Percentiles rank a stretch among this genome's conserved stretches.
Conservation (phyloP, 2,329 filamentous ascomycete genomes). For the Stemphylium beticola region DNA sequence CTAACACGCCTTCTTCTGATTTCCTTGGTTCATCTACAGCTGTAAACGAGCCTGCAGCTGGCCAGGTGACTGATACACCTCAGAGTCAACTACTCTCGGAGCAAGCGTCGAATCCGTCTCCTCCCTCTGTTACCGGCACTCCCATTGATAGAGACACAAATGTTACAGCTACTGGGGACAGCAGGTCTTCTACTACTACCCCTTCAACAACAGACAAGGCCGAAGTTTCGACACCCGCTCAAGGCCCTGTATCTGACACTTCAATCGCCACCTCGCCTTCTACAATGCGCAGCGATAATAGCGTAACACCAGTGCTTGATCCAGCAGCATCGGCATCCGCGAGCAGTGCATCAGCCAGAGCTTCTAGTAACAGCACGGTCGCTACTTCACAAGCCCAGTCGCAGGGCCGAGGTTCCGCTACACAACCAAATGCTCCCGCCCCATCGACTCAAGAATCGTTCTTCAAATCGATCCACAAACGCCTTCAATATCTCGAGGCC, state of each 20-base stretch:
- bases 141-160: not conserved
- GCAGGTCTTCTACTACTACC: not conserved
- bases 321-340: slow-evolving; percentile 18
- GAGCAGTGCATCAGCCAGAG: slow-evolving; percentile 16
- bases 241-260: slow-evolving; percentile 7
- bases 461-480: slow-evolving; percentile 95
- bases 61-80: not conserved
- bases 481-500: slow-evolving; percentile 85
- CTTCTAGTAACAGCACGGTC: slow-evolving; percentile 25
- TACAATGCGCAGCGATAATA: slow-evolving; percentile 13
- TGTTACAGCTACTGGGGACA: not conserved
- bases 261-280: slow-evolving; percentile 10
- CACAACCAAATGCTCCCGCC: slow-evolving; percentile 60
- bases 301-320: slow-evolving; percentile 15
- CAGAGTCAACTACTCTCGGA: not conserved
- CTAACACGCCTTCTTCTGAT: not conserved
- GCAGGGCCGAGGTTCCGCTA: slow-evolving; percentile 44
- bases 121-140: not conserved
- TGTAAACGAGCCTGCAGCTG: not conserved
- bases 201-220: slow-evolving; percentile 1
- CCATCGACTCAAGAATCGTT: slow-evolving; percentile 96
- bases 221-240: slow-evolving; percentile 2
- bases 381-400: slow-evolving; percentile 23
- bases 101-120: not conserved
- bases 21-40: not conserved